A percentile compares a stretch with the other conserved stretches of the same genome.
Evolutionary conservation across 1,284 basidiomycete species (phyloP).

Genomic region (Laetiporus sulphureus): DNA sequence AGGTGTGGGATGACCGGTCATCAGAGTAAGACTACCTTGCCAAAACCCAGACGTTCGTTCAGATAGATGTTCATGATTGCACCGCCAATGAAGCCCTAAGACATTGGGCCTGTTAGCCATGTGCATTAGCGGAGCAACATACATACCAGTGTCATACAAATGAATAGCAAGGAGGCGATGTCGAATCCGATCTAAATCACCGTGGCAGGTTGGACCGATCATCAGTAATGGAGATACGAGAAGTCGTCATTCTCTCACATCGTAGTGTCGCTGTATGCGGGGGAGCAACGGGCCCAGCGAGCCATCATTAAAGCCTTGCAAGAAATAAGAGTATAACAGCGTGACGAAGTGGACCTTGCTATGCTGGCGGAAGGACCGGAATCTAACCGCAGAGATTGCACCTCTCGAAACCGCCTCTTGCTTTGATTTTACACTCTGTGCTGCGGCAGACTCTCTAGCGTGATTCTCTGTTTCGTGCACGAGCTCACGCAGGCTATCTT

Average conservation of each 20-base stretch:
- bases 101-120: background rate
- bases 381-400: too few species aligned
- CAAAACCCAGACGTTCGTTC: conserved; percentile 52
- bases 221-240: background rate
- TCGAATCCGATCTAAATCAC: conserved; percentile 41
- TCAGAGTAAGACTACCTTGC: conserved; percentile 34
- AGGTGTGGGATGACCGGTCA: background rate
- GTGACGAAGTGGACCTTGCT: conserved; percentile 27
- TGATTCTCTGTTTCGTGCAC: too few species aligned
- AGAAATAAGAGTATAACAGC: conserved; percentile 32
- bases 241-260: conserved; percentile 29
- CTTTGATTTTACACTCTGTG: too few species aligned
- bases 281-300: conserved; percentile 50
- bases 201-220: too few species aligned
- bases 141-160: conserved; percentile 37
- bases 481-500: too few species aligned
- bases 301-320: conserved; percentile 54
- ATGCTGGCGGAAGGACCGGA: too few species aligned
- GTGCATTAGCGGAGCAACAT: background rate
- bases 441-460: too few species aligned
- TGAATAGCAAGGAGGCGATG: conserved; percentile 43
- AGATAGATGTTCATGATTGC: conserved; percentile 48
- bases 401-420: too few species aligned
- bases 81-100: conserved; percentile 47
- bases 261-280: conserved; percentile 45